Conservation (phyloP, 768 basidiomycete genomes). For the Agrocybe chaxingu region DNA sequence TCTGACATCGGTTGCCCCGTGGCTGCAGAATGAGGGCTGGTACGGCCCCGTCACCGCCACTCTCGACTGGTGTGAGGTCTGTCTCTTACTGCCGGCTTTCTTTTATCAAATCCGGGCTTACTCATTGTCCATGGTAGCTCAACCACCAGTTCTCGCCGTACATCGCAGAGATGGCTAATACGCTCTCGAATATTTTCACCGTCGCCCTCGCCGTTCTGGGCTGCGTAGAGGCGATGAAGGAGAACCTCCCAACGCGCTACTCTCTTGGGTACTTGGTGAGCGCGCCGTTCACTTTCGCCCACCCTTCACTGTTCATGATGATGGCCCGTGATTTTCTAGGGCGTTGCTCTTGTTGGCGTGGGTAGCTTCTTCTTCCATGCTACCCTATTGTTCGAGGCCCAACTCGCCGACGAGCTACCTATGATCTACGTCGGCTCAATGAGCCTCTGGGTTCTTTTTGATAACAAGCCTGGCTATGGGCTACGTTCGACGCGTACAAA, state of each 20-base stretch:
- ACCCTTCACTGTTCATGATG: not conserved
- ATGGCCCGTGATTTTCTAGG: constrained; percentile 32
- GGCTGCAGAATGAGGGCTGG: constrained; percentile 37
- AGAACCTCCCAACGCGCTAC: constrained; percentile 41
- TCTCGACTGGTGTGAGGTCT: constrained; percentile 72
- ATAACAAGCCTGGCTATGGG: constrained; percentile 49
- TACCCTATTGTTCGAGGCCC: constrained; percentile 70
- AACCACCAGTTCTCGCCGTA: constrained; percentile 80
- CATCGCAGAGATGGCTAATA: constrained; percentile 76
- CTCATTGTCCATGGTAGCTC: constrained; percentile 33
- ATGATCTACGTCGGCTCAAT: constrained; percentile 75
- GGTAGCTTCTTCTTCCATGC: constrained; percentile 81
- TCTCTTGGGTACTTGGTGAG: constrained; percentile 38
- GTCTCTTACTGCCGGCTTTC: constrained; percentile 1
- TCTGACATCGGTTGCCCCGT: constrained; percentile 29
- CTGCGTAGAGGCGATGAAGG: constrained; percentile 27
- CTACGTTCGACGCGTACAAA: constrained; percentile 34
- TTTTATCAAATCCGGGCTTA: not conserved
- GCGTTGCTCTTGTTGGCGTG: constrained; percentile 66
- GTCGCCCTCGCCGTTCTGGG: constrained; percentile 53
- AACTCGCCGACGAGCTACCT: constrained; percentile 79
- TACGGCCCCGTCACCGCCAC: constrained; percentile 71
- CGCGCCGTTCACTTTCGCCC: constrained; percentile 2
- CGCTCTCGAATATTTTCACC: constrained; percentile 66
- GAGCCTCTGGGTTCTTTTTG: constrained; percentile 58